Evolutionary conservation across 2,329 filamentous ascomycete genomes (phyloP), one percentile per base, ranked within the genome.

Genomic region (Cadophora luteo-olivacea): DNA sequence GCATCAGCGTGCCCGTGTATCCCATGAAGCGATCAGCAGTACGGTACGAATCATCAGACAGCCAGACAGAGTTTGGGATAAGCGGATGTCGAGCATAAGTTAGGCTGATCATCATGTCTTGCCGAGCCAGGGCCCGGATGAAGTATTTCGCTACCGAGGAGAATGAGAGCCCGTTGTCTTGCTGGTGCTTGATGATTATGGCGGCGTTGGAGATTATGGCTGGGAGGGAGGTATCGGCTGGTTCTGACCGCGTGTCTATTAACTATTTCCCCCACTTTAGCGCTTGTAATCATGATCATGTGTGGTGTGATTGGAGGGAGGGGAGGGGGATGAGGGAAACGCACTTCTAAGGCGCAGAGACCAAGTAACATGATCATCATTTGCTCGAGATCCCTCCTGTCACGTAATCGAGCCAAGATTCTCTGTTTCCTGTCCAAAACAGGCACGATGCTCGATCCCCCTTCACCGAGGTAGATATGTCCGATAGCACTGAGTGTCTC

Each of bases 1-100:
- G 76, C 76, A 78, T 77, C 24, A 79, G 64, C 12, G 76, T 75
- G 2, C 68, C 54, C 0, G 76, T 78, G 49, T 75, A 78, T 1
- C 77, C 77, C 67, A 79, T 77, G 57, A 79, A 74, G 9, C 77
- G 76, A 64, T 78, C 77, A 9, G 75, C 73, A 6, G 73, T 68
- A 19, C 51, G 57, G 7, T 45, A 57, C 33, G 62, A 66, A 51
- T 74, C 67, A 9, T 75, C 73, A 24, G 77, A 73, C 0, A 79
- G 70, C 76, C 77, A 79, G 24, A 75, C 69, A 3, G 66, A 65
- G 4, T 72, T 73, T 2, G 76, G 72, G 22, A 78, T 75, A 11
- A 67, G 61, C 7, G 72, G 72, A 3, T 71, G 73, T 1, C 73
- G 73, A 9, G 74, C 68, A 19, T 74, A 68, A 1, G 74, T 70